Conservation (phyloP, 2,329 filamentous ascomycete genomes). For the Hypoxylon sp. region DNA sequence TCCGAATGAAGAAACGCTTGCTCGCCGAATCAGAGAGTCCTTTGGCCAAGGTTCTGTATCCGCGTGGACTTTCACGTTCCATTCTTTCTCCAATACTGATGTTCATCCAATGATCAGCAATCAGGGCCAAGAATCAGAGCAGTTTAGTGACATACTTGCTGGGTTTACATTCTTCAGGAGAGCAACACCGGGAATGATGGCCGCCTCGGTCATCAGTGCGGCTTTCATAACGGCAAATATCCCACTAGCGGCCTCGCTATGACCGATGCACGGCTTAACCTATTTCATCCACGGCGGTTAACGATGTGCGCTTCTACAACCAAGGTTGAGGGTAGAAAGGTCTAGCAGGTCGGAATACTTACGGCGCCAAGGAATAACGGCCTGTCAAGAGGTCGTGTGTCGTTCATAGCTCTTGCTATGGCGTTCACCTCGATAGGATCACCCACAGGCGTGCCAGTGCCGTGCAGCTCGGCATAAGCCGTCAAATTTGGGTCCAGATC, state of each 20-base stretch:
- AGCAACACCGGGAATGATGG: conserved; percentile 28
- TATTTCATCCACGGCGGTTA: conserved; percentile 4
- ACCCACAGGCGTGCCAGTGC: conserved; percentile 39
- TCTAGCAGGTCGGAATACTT: not conserved
- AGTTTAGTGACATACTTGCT: conserved; percentile 7
- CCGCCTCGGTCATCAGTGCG: conserved; percentile 29
- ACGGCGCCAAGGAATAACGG: conserved; percentile 35
- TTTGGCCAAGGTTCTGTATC: conserved; percentile 33
- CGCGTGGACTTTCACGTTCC: conserved; percentile 26
- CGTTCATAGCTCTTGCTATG: conserved; percentile 31
- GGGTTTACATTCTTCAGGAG: conserved; percentile 37
- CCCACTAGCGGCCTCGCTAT: conserved; percentile 39
- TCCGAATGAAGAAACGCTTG: conserved; percentile 35
- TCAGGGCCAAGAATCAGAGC: not conserved
- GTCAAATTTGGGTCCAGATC: conserved; percentile 37
- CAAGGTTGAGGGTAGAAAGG: not conserved
- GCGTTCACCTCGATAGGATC: conserved; percentile 40
- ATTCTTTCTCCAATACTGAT: conserved; percentile 19
- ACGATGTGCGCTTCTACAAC: not conserved
- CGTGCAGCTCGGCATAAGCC: conserved; percentile 39
- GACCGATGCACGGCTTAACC: conserved; percentile 39
- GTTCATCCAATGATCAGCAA: not conserved
- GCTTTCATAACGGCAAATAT: conserved; percentile 38
- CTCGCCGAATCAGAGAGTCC: conserved; percentile 19
- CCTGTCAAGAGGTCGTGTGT: conserved; percentile 20